A percentile compares a stretch with the other conserved stretches of the same genome.
Conservation (phyloP, 805 yeast genomes). For the Geotrichum ghanense region DNA sequence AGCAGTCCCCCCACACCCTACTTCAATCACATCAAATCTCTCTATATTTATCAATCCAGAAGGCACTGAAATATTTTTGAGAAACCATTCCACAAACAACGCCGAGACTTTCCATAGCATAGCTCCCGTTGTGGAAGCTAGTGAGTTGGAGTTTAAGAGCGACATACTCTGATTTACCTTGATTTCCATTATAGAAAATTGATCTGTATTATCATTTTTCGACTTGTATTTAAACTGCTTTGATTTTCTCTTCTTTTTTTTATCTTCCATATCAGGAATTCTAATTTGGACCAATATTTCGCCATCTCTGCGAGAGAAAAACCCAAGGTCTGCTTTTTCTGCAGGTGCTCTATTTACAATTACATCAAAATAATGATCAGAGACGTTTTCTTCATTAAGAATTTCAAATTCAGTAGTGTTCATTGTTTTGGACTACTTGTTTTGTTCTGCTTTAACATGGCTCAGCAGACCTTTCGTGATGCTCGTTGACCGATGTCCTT, state of each 20-base stretch:
- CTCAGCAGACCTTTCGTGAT: too few relatives aligned
- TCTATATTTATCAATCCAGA: slow-evolving; percentile 7
- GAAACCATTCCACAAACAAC: slow-evolving; percentile 42
- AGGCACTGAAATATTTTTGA: slow-evolving; percentile 11
- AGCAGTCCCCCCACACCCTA: slow-evolving; percentile 56
- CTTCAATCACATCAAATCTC: slow-evolving; percentile 33
- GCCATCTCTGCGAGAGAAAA: slow-evolving; percentile 15
- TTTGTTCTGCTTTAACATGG: too few relatives aligned
- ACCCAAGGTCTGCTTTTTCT: slow-evolving; percentile 18
- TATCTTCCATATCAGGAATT: slow-evolving; percentile 10
- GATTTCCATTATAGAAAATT: too few relatives aligned
- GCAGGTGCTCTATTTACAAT: slow-evolving; percentile 14
- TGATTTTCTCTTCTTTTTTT: not conserved
- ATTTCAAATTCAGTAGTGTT: slow-evolving; percentile 6
- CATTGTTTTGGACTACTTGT: too few relatives aligned
- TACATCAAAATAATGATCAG: slow-evolving; percentile 22
- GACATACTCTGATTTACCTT: slow-evolving; percentile 12
- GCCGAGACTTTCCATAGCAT: slow-evolving; percentile 48
- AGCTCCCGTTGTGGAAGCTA: slow-evolving; percentile 43
- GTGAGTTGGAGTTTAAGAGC: slow-evolving; percentile 10
- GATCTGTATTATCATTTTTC: too few relatives aligned
- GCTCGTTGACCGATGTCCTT: too few relatives aligned
- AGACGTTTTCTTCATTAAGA: slow-evolving; percentile 12
- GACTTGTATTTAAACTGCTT: too few relatives aligned
- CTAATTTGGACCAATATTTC: slow-evolving; percentile 14